These are phyloP conservation scores for Hemileccinum impolitum DNA, from an alignment of 768 basidiomycete species.

Conservation along the genomic window DNA sequence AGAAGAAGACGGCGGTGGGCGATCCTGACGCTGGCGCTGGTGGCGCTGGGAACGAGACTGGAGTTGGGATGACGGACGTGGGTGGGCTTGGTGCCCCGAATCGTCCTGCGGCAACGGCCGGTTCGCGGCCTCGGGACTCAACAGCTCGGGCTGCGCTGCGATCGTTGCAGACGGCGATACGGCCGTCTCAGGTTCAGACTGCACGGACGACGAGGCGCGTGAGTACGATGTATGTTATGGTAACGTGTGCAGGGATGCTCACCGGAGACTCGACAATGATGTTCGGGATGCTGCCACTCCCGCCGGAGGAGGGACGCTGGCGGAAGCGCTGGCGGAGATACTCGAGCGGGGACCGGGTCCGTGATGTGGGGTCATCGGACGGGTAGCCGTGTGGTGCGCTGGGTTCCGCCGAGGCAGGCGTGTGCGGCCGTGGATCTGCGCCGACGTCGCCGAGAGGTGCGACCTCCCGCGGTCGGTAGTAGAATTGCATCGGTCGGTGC, in stretches of 20 bases:
- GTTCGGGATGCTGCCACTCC: conserved; percentile 33
- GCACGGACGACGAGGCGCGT: background rate
- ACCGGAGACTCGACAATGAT: conserved; percentile 50
- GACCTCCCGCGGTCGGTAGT: conserved; percentile 32
- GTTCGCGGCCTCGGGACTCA: conserved; percentile 42
- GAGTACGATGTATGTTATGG: background rate
- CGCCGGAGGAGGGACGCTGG: conserved; percentile 31
- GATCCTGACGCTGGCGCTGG: too few species aligned
- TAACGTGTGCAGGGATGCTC: background rate
- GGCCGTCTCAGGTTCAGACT: conserved; percentile 41
- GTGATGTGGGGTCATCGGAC: conserved; percentile 8
- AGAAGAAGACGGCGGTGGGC: background rate
- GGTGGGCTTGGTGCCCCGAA: background rate
- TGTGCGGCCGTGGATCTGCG: conserved; percentile 11
- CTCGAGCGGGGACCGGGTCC: conserved; percentile 18
- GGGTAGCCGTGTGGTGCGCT: background rate
- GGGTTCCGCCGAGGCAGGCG: conserved; percentile 12
- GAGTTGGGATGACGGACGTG: background rate
- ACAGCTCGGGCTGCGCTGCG: conserved; percentile 37
- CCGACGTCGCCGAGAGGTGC: conserved; percentile 22
- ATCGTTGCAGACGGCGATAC: conserved; percentile 29
- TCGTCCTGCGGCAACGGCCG: conserved; percentile 24
- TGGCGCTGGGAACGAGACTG: background rate
- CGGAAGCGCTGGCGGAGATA: conserved; percentile 27
- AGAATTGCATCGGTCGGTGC: conserved; percentile 11